A percentile compares a stretch with the other conserved stretches of the same genome.
These are phyloP conservation scores for Leishmania tarentolae DNA, from an alignment of 208 protist species.

Conservation along the genomic window DNA sequence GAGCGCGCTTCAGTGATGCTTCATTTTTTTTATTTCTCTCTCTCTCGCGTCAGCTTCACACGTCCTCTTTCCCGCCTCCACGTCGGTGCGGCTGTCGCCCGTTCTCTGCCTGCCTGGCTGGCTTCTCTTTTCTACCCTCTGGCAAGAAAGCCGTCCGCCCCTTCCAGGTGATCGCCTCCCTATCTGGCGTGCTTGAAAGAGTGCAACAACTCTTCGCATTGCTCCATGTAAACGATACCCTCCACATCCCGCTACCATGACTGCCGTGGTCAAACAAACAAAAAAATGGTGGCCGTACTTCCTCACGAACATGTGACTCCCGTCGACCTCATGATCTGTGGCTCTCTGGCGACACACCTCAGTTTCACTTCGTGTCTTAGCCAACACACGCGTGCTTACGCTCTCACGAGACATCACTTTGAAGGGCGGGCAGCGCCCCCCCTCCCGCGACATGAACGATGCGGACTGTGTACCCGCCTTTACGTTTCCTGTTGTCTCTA, in stretches of 20 bases:
- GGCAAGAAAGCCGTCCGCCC: background rate
- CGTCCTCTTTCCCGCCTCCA: background rate
- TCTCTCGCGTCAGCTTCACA: too few species aligned
- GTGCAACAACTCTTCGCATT: too few species aligned
- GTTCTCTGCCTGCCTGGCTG: background rate
- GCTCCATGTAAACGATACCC: too few species aligned
- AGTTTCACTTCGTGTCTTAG: background rate
- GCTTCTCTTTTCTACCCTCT: background rate
- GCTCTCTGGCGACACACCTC: too few species aligned
- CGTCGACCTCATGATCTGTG: background rate
- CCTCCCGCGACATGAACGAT: too few species aligned
- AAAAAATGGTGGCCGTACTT: background rate
- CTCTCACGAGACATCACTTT: background rate
- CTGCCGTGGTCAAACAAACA: background rate
- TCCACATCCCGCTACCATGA: background rate
- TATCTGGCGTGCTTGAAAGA: background rate
- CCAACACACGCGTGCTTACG: background rate
- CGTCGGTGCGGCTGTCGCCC: too few species aligned
- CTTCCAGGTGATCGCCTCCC: background rate
- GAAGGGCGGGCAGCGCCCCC: too few species aligned
- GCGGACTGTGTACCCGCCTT: too few species aligned
- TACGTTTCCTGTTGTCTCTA: background rate
- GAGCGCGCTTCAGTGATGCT: too few species aligned
- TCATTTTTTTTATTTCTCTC: too few species aligned
- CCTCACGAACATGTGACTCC: background rate